Evolutionary conservation across 129 eudicot species (phyloP).

Genomic region (Mikania micrantha): DNA sequence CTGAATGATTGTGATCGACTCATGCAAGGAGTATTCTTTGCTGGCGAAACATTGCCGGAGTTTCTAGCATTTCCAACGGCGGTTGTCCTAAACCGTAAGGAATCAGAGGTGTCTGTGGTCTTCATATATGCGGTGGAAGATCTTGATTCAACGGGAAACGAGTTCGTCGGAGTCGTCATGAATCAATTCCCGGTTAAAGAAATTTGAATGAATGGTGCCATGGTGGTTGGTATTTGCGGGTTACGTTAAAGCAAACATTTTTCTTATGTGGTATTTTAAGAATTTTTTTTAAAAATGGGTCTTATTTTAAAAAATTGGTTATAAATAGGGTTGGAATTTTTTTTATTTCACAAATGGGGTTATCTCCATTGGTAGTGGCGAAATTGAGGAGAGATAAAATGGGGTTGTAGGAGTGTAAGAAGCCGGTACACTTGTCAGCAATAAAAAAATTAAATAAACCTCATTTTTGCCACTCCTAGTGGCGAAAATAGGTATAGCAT

Average conservation of each 20-base stretch:
- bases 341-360: too few relatives aligned
- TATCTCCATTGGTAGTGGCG: too few relatives aligned
- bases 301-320: too few relatives aligned
- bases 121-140: background rate
- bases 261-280: background rate
- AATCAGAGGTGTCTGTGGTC: background rate
- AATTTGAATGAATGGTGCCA: background rate
- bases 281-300: too few relatives aligned
- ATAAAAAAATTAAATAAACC: too few relatives aligned
- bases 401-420: too few relatives aligned
- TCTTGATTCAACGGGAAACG: background rate
- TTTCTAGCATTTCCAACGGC: conserved; percentile 1
- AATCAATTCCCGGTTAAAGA: background rate
- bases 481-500: too few relatives aligned
- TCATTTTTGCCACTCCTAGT: too few relatives aligned
- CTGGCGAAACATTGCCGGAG: conserved; percentile 4
- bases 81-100: conserved; percentile 16
- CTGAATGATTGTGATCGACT: conserved; percentile 43
- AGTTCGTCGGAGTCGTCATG: conserved; percentile 16
- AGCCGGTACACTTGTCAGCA: too few relatives aligned
- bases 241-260: background rate
- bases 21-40: background rate
- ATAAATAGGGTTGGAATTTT: too few relatives aligned
- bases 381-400: too few relatives aligned
- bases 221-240: background rate